Percentiles rank a stretch among this genome's conserved stretches.
Conservation (phyloP, 495 filamentous ascomycete genomes). For the Neurospora intermedia region DNA sequence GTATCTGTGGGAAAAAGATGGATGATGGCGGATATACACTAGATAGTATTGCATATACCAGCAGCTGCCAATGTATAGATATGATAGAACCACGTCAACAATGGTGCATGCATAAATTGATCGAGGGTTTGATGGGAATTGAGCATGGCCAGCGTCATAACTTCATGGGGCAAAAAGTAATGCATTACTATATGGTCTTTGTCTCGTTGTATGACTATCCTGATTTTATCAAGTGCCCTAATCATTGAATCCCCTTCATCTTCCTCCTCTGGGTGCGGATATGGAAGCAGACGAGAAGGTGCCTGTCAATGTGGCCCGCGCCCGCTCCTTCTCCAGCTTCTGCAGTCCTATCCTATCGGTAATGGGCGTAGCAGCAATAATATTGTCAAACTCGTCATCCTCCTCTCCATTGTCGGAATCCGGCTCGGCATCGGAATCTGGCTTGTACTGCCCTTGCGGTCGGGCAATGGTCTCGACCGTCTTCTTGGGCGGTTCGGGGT, state of each 20-base stretch:
- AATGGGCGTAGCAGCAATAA: constrained; percentile 78
- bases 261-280: constrained; percentile 18
- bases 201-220: background rate
- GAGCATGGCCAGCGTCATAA: background rate
- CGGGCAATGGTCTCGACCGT: constrained; percentile 49
- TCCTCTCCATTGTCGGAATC: constrained; percentile 62
- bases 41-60: background rate
- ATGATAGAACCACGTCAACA: background rate
- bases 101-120: background rate
- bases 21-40: background rate
- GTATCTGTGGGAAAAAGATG: background rate
- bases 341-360: constrained; percentile 65
- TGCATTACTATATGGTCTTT: background rate
- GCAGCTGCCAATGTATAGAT: background rate
- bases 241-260: background rate
- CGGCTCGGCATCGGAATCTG: constrained; percentile 64
- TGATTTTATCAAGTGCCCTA: background rate
- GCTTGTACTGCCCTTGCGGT: constrained; percentile 35
- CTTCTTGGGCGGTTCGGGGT: constrained; percentile 40
- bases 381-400: constrained; percentile 63
- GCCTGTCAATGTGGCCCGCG: constrained; percentile 18
- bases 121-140: background rate
- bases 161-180: background rate
- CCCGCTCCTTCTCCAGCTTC: constrained; percentile 36
- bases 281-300: constrained; percentile 20